phyloP scores from a whole-genome alignment of 352 stramenopile species.

The Albugo candida region DNA sequence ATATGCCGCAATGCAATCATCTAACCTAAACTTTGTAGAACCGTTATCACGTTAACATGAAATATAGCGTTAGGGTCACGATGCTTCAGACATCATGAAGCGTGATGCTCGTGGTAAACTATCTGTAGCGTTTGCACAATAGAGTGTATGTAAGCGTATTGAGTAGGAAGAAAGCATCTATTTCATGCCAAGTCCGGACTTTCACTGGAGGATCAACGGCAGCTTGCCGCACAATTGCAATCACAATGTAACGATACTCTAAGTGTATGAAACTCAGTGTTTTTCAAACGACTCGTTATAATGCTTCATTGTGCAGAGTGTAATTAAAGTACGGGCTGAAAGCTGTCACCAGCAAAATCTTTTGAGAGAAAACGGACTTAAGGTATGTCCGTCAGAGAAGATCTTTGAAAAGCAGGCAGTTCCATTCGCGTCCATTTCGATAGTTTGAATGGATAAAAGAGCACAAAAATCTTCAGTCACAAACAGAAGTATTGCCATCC shows the following conservation, averaged over 20 bases:
- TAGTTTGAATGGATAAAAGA: no score
- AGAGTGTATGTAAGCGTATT: neutral
- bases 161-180: slow-evolving; percentile 24
- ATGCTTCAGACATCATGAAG: no score
- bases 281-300: slow-evolving; percentile 26
- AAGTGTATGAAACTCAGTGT: slow-evolving; percentile 43
- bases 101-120: no score
- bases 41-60: no score
- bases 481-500: neutral
- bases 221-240: slow-evolving; percentile 29
- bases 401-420: neutral
- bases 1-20: no score
- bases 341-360: slow-evolving; percentile 24
- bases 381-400: neutral
- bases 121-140: no score
- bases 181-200: slow-evolving; percentile 47
- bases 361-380: slow-evolving; percentile 30
- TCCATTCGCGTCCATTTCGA: neutral
- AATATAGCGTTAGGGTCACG: no score
- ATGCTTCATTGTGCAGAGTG: slow-evolving; percentile 26
- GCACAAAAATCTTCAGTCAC: no score
- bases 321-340: slow-evolving; percentile 57
- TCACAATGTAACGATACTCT: slow-evolving; percentile 26
- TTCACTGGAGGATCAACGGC: slow-evolving; percentile 38
- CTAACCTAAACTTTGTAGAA: no score